phyloP scores from a whole-genome alignment of 1,284 basidiomycete genomes.

The Austroboletus novae-zelandiae region DNA sequence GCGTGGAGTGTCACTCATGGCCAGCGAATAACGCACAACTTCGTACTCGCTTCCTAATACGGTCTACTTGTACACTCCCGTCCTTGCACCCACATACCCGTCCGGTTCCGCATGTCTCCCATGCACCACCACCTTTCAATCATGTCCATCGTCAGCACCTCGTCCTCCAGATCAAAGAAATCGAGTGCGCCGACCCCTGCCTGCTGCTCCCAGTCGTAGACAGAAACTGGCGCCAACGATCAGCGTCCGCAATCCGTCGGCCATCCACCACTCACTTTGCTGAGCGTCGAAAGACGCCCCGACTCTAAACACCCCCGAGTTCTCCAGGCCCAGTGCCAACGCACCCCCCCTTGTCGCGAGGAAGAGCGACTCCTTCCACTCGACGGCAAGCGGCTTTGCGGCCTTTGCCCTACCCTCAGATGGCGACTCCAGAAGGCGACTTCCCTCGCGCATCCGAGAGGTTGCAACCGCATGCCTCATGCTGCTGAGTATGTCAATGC shows the following conservation, averaged over 20 bases:
- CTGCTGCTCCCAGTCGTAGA: constrained; percentile 55
- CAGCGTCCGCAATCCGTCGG: background rate
- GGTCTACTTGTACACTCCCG: constrained; percentile 10
- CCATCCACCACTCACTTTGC: constrained; percentile 49
- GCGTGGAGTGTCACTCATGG: constrained; percentile 26
- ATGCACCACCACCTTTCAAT: constrained; percentile 89
- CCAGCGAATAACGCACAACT: constrained; percentile 1
- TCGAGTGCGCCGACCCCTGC: constrained; percentile 68
- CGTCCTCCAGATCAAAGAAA: constrained; percentile 53
- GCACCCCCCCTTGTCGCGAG: constrained; percentile 80
- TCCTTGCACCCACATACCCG: constrained; percentile 75
- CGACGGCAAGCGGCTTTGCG: constrained; percentile 47
- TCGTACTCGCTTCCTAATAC: constrained; percentile 6
- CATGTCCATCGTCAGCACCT: constrained; percentile 47
- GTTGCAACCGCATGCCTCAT: constrained; percentile 78
- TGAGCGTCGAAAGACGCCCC: constrained; percentile 83
- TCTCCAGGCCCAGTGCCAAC: constrained; percentile 54
- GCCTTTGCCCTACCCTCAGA: background rate
- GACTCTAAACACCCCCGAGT: constrained; percentile 55
- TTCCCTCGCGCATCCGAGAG: constrained; percentile 70
- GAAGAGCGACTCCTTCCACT: constrained; percentile 79
- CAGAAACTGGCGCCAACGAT: constrained; percentile 40
- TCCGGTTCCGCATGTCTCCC: constrained; percentile 67
- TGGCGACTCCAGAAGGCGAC: constrained; percentile 35
- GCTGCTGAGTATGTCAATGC: constrained; percentile 67